Evolutionary conservation across 805 yeast genomes (phyloP), one percentile per base, ranked within the genome.

Genomic region (Lachancea waltii): DNA sequence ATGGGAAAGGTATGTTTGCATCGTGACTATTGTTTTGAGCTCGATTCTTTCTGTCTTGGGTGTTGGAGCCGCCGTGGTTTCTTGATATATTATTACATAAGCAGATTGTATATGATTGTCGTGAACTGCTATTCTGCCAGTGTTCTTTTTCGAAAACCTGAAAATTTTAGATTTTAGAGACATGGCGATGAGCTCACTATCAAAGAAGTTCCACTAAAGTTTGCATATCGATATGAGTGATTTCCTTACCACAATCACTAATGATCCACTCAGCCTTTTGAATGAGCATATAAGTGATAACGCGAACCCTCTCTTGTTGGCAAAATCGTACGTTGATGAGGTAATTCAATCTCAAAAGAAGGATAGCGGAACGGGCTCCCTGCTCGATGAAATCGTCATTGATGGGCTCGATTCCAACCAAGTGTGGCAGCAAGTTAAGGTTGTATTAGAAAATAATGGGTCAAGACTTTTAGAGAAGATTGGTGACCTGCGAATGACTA

Each of bases 351-450:
- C 41, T 10, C 50, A 52, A 14, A 53, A 46, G 30, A 30, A 37
- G 3, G 38, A 43, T 19, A 50, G 42, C 13, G 18, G 36, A 30
- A 14, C 36, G 35, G 60, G 62, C 38, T 74, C 92, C 1, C 81
- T 83, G 5, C 67, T 90, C 15, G 95, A 87, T 59, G 87, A 85
- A 55, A 70, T 90, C 15, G 77, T 81, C 49, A 71, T 82, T 10
- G 94, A 87, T 34, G 97, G 96, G 1, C 67, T 90, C 38, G 95
- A 85, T 58, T 79, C 95, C 17, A 73, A 81, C 27, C 97, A 90
- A 56, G 87, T 92, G 0, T 90, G 90, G 86, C 95, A 90, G 40
- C 97, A 90, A 62, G 80, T 85, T 2, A 85, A 84, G 60, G 72
- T 90, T 64, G 80, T 90, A 14, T 65, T 86, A 26, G 96, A 87